Base-by-base conservation (phyloP, 2,329 filamentous ascomycete species). In the Penicillium palitans region DNA sequence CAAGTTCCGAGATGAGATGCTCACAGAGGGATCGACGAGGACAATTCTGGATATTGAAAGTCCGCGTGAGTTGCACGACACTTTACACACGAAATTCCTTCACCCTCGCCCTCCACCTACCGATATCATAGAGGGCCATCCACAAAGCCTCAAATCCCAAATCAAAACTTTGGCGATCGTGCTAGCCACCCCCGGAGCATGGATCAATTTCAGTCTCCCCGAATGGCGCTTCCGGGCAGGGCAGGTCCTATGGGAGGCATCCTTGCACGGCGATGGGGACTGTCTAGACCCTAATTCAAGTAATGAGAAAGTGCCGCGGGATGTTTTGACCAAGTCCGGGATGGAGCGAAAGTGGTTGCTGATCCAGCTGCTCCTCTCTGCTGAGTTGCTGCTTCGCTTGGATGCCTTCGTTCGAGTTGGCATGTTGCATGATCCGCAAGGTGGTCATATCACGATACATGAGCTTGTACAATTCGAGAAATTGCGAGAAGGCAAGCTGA, bases 341-440 rank as follows among this genome's bases (percentile, higher is more conserved):
- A 63, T 74, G 27, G 80, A 84, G 60, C 76, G 81, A 48, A 82
- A 84, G 53, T 79, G 84, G 68, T 64, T 84, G 19, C 68, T 86
- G 5, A 70, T 85, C 2, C 83, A 86, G 61, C 74, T 86, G 50
- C 74, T 81, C 10, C 71, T 86, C 9, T 76, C 83, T 2, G 81
- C 80, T 8, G 83, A 86, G 66, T 71, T 86, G 4, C 72, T 84
- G 10, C 68, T 85, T 24, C 80, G 83, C 8, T 69, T 85, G 3
- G 81, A 84, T 64, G 81, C 81, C 2, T 73, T 76, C 15, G 69
- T 78, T 19, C 72, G 75, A 21, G 59, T 74, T 10, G 76, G 70
- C 13, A 73, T 83, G 31, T 67, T 80, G 27, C 70, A 74, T 21
- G 69, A 72, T 41, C 70, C 75, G 1, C 69, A 72, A 8, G 71